A percentile compares a stretch with the other conserved stretches of the same genome.
Evolutionary conservation across 23 red algal genomes (phyloP).

Genomic region (Chondrus crispus): DNA sequence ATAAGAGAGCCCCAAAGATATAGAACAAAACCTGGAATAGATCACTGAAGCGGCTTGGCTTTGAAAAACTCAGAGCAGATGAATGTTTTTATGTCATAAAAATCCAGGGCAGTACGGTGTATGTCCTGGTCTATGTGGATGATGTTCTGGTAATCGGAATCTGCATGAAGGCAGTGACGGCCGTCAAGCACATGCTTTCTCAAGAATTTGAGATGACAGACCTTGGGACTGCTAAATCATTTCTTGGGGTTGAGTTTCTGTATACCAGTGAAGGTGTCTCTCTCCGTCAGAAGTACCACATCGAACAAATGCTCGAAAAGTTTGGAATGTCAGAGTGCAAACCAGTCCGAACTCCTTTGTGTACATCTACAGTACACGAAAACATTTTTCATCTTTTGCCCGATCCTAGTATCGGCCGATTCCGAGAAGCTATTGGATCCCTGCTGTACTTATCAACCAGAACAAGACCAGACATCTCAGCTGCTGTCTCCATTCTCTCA

Average conservation of each 20-base stretch:
- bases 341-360: neutral
- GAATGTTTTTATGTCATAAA: neutral
- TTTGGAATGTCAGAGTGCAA: neutral
- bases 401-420: too few relatives aligned
- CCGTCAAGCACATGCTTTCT: neutral
- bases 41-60: neutral
- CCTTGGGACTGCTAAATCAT: neutral
- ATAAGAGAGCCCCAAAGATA: neutral
- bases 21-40: neutral
- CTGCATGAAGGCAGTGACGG: neutral
- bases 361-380: neutral
- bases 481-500: neutral
- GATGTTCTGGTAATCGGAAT: neutral
- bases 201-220: neutral
- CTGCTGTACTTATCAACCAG: neutral
- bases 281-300: neutral
- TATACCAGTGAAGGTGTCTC: neutral
- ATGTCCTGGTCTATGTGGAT: neutral
- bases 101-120: neutral
- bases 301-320: neutral
- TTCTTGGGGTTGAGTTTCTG: constrained; percentile 4
- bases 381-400: too few relatives aligned
- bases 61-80: neutral
- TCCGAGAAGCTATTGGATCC: neutral
- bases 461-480: neutral